Evolutionary conservation across 768 basidiomycete genomes (phyloP), one percentile per base, ranked within the genome.

Genomic region (Boletus huronensis): DNA sequence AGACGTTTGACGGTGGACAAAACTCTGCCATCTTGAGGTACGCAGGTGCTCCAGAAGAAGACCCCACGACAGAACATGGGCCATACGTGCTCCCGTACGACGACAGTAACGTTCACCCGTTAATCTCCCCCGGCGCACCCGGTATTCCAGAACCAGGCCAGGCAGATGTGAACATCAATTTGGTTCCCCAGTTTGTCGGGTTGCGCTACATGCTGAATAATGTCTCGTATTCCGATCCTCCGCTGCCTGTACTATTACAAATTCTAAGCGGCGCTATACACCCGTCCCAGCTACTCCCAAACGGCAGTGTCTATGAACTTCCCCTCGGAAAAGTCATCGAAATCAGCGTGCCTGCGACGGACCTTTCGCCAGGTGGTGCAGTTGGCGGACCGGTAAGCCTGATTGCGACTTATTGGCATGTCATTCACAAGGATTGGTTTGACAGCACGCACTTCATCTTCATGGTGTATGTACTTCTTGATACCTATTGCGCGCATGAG

Each of bases 1-100:
- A 48, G 9, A 67, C 72, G 46, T 61, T 72, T 61, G 59, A 70
- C 34, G 63, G 61, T 57, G 67, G 65, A 3, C 44, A 60, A 48
- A 74, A 72, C 57, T 74, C 73, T 7, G 79, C 75, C 8, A 75
- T 79, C 43, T 61, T 79, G 26, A 70, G 74, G 44, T 79, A 80
- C 47, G 47, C 35, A 4, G 76, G 74, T 8, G 76, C 77, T 21
- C 54, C 66, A 1, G 40, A 49, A n/a, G 50, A 54, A 13, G 75
- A 77, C 0, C 77, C 77, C 6, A 66, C 58, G 2, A 70, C 63
- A 1, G 28, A 45, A 17, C 48, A 52, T 25, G 62, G 63, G 5
- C 50, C 63, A n/a, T 61, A 64, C 19, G 28, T 54, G 2, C 49
- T 54, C 2, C 71, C 75, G 0, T 59, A 77, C 26, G n/a, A 70